Evolutionary conservation across 805 yeast genomes (phyloP).

Genomic region (Saturnispora gosingensis): DNA sequence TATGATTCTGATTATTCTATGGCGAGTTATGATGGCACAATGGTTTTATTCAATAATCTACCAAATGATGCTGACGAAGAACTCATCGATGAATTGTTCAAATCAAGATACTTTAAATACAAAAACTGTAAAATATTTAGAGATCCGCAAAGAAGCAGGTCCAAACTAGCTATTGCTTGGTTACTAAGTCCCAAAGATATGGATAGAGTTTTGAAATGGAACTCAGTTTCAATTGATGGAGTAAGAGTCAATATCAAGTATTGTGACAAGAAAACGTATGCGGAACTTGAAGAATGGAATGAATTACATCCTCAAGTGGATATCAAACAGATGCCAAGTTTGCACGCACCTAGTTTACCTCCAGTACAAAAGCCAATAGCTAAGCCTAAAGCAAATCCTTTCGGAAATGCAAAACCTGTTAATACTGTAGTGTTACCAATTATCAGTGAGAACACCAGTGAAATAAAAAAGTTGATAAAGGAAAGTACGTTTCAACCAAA

Average conservation of each 20-base stretch:
- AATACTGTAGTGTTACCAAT: constrained; percentile 11
- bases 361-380: neutral
- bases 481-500: neutral
- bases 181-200: constrained; percentile 42
- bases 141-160: constrained; percentile 28
- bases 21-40: constrained; percentile 37
- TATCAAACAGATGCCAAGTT: neutral
- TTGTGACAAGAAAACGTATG: constrained; percentile 33
- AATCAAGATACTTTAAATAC: constrained; percentile 49
- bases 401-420: constrained; percentile 74
- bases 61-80: constrained; percentile 46
- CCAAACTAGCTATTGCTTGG: constrained; percentile 58
- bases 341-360: neutral
- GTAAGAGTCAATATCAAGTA: constrained; percentile 26
- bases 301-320: constrained; percentile 15
- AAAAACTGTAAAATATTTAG: constrained; percentile 49
- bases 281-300: constrained; percentile 24
- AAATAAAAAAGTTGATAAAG: constrained; percentile 5
- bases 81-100: constrained; percentile 50
- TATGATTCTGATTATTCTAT: neutral
- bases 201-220: constrained; percentile 53
- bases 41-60: constrained; percentile 36
- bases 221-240: constrained; percentile 38
- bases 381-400: constrained; percentile 45
- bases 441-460: constrained; percentile 12